Percentiles rank a stretch among this genome's conserved stretches.
These are phyloP conservation scores for Solanum aculeatissimum DNA, from an alignment of 305 asterid species.

Conservation along the genomic window DNA sequence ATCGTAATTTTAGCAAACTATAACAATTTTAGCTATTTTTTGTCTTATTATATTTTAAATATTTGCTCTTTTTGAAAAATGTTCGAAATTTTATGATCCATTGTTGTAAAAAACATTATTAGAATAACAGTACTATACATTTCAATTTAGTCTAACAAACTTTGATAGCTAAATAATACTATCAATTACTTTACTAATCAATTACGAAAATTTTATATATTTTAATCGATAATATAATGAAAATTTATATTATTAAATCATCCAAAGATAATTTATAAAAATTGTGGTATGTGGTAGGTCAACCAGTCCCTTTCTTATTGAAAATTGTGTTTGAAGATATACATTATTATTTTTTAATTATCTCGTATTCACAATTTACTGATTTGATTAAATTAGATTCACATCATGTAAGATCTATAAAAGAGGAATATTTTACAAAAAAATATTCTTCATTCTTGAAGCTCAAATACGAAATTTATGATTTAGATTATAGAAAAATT, in stretches of 20 bases:
- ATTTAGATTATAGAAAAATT: background rate
- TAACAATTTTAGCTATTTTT: no score
- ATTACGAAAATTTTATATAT: background rate
- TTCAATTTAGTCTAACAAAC: background rate
- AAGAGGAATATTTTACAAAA: no score
- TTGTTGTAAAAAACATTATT: background rate
- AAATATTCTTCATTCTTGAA: fast-evolving
- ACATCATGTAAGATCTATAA: background rate
- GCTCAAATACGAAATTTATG: background rate
- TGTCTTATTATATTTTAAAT: no score
- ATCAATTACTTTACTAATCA: background rate
- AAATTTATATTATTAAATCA: background rate
- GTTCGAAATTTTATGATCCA: background rate
- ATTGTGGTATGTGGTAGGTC: background rate
- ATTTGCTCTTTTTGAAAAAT: no score
- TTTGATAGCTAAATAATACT: background rate
- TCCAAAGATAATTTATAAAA: background rate
- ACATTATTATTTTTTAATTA: background rate
- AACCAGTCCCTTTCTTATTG: background rate
- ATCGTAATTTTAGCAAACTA: no score
- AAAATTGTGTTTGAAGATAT: background rate
- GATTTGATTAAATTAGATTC: background rate
- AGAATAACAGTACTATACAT: background rate
- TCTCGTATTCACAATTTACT: background rate
- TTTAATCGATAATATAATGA: background rate